Evolutionary conservation across 2,329 filamentous ascomycete species (phyloP).

Genomic region (Hymenoscyphus albidus): DNA sequence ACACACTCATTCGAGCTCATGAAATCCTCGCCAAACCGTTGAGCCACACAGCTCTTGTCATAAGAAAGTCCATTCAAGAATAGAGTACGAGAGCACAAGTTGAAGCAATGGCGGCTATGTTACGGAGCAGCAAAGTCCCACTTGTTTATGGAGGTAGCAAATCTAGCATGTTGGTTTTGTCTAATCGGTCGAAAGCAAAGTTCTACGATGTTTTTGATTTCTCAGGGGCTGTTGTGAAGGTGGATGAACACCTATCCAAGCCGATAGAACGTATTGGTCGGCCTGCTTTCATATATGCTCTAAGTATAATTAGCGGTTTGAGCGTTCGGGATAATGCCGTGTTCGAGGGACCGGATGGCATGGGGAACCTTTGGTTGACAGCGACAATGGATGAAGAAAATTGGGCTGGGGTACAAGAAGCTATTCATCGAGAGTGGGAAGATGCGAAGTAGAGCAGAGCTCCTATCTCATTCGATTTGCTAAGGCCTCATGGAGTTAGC

Average conservation of each 20-base stretch:
- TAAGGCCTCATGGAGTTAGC: background rate
- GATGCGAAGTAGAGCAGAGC: background rate
- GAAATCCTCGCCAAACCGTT: slow-evolving; percentile 33
- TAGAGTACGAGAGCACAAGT: slow-evolving; percentile 37
- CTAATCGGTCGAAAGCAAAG: slow-evolving; percentile 40
- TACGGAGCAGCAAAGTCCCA: slow-evolving; percentile 27
- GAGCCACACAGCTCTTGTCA: slow-evolving; percentile 28
- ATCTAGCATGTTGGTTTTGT: slow-evolving; percentile 36
- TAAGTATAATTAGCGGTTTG: slow-evolving; percentile 4
- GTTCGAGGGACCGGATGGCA: slow-evolving; percentile 33
- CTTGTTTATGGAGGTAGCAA: slow-evolving; percentile 36
- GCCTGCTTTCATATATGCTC: slow-evolving; percentile 14
- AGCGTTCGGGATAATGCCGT: slow-evolving; percentile 20
- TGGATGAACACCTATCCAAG: slow-evolving; percentile 4
- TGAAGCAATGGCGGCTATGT: slow-evolving; percentile 36
- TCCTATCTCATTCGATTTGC: background rate
- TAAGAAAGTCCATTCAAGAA: slow-evolving; percentile 36
- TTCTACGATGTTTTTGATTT: slow-evolving; percentile 40
- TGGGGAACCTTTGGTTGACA: slow-evolving; percentile 35
- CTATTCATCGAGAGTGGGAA: background rate
- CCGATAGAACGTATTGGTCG: slow-evolving; percentile 9
- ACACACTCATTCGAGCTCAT: slow-evolving; percentile 23
- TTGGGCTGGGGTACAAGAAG: slow-evolving; percentile 27
- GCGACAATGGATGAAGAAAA: slow-evolving; percentile 21
- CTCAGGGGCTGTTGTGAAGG: slow-evolving; percentile 13